Evolutionary conservation across 116 monocot species (phyloP).

Genomic region (Papilionanthe hybrid): DNA sequence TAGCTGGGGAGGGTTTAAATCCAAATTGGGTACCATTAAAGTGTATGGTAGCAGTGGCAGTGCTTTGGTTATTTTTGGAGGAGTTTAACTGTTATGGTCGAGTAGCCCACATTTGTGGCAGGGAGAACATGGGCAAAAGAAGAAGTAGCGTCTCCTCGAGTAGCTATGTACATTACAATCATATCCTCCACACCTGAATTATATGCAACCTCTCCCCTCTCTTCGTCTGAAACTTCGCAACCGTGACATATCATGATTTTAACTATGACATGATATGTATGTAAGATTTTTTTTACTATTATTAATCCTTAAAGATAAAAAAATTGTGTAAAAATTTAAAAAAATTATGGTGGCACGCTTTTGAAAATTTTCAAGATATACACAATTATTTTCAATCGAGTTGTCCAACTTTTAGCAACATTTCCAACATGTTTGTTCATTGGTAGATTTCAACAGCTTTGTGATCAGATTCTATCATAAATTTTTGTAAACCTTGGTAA

Average conservation of each 20-base stretch:
- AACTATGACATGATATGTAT: not conserved
- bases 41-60: conserved; percentile 1
- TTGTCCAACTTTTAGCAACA: too few relatives aligned
- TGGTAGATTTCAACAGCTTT: too few relatives aligned
- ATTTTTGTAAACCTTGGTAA: too few relatives aligned
- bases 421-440: too few relatives aligned
- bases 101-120: not conserved
- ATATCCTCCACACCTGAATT: not conserved
- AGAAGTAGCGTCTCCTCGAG: conserved; percentile 7
- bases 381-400: too few relatives aligned
- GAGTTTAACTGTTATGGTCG: not conserved
- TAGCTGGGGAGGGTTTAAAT: conserved; percentile 12
- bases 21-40: conserved; percentile 20
- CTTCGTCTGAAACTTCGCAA: not conserved
- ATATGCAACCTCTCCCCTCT: not conserved
- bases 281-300: too few relatives aligned
- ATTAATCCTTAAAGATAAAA: too few relatives aligned
- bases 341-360: too few relatives aligned
- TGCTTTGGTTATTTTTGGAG: not conserved
- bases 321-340: too few relatives aligned
- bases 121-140: not conserved
- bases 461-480: too few relatives aligned
- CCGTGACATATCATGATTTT: conserved; percentile 20
- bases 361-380: too few relatives aligned
- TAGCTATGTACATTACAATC: not conserved